Percentiles rank a stretch among this genome's conserved stretches.
Conservation (phyloP, 495 filamentous ascomycete genomes). For the Penicillium steckii region DNA sequence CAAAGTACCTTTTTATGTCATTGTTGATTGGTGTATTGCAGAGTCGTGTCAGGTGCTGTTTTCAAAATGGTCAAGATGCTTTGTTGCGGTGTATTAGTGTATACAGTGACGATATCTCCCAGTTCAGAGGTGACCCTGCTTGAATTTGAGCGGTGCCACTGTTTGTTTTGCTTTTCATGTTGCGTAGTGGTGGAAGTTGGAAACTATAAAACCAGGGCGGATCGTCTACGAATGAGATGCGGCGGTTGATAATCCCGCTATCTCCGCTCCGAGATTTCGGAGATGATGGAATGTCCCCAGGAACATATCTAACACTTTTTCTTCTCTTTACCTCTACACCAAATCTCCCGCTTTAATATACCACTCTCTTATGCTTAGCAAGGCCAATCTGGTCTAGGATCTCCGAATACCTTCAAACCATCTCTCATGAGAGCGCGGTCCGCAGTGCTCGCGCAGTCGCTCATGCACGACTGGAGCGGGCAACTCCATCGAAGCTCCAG, state of each 20-base stretch:
- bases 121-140: no score
- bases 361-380: no score
- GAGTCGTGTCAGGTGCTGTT: no score
- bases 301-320: neutral
- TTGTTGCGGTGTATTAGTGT: no score
- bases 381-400: no score
- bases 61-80: no score
- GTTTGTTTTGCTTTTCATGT: neutral
- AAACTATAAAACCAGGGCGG: no score
- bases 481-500: conserved; percentile 3
- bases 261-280: conserved; percentile 1
- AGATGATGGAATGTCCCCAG: neutral
- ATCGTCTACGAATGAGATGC: neutral
- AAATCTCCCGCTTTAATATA: no score
- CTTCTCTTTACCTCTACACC: no score
- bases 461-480: conserved; percentile 19
- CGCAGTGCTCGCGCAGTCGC: conserved; percentile 11
- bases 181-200: neutral
- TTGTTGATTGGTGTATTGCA: no score
- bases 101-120: no score
- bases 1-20: no score
- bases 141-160: neutral
- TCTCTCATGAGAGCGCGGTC: conserved; percentile 4
- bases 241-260: neutral
- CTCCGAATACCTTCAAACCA: neutral